Base-by-base conservation (phyloP, 2,329 filamentous ascomycete genomes). In the Nemania sp. region DNA sequence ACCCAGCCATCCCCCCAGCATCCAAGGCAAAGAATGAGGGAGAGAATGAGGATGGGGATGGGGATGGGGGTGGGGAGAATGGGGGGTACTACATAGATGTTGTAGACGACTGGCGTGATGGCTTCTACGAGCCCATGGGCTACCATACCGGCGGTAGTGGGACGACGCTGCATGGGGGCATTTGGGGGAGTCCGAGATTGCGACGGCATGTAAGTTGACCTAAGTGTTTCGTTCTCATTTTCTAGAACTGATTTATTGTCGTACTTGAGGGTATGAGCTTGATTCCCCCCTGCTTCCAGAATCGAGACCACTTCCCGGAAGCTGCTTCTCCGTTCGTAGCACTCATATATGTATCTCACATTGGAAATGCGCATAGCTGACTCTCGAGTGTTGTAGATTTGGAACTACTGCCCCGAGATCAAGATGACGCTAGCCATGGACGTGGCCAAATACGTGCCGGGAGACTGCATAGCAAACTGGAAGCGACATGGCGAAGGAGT, bases 341-440 rank as follows among this genome's bases (percentile, higher is more conserved):
- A n/a, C n/a, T n/a, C n/a, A n/a, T n/a, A n/a, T n/a, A n/a, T n/a
- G n/a, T n/a, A n/a, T n/a, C n/a, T n/a, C n/a, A n/a, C n/a, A n/a
- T n/a, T n/a, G n/a, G n/a, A n/a, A n/a, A n/a, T n/a, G n/a, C n/a
- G n/a, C n/a, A n/a, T n/a, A n/a, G n/a, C n/a, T n/a, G n/a, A n/a
- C n/a, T n/a, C n/a, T n/a, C n/a, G n/a, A n/a, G n/a, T n/a, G n/a
- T n/a, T n/a, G n/a, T n/a, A n/a, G n/a, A n/a, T n/a, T n/a, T 82
- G 77, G 76, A 71, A 76, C 23, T 83, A 83, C 65, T 83, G 80
- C 55, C 81, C 81, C 1, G 81, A 84, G 64, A 73, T 83, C 24
- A 83, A 82, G 71, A 79, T 83, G 73, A 80, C 75, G 40, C 65
- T 83, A 23, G 69, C 70, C 44, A 83, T 83, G 80, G 79, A 82